Conservation (phyloP, 495 filamentous ascomycete species). For the Aspergillus homomorphus region DNA sequence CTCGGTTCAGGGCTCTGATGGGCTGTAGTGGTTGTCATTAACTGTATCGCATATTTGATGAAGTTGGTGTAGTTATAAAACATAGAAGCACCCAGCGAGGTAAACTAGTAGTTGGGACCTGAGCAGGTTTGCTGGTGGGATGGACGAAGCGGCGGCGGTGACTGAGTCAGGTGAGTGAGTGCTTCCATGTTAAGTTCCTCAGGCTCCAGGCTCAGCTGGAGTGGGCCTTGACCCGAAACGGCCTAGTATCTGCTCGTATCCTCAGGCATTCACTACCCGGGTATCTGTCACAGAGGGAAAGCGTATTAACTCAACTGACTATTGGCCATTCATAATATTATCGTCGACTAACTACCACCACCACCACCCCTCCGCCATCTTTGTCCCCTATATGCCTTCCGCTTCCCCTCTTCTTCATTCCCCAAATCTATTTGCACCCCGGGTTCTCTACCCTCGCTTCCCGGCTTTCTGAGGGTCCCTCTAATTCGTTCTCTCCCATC, state of each 20-base stretch:
- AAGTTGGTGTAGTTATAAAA: no score
- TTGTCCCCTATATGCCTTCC: slow-evolving; percentile 15
- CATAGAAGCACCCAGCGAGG: no score
- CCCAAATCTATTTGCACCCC: neutral
- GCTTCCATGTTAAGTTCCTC: no score
- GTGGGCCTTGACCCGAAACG: neutral
- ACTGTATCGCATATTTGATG: no score
- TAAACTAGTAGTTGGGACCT: no score
- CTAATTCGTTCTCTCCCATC: slow-evolving; percentile 11
- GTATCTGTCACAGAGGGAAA: neutral
- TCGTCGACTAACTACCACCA: slow-evolving; percentile 7
- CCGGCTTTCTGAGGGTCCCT: neutral
- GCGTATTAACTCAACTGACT: slow-evolving; percentile 7
- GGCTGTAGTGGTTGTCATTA: no score
- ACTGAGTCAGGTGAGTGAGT: no score
- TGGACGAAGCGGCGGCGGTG: no score
- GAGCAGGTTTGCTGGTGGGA: no score
- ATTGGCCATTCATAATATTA: slow-evolving; percentile 10
- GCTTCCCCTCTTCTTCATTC: slow-evolving; percentile 7
- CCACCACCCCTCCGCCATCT: slow-evolving; percentile 16
- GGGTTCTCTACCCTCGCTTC: neutral
- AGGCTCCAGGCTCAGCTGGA: neutral
- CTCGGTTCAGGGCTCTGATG: no score
- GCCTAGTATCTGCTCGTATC: neutral
- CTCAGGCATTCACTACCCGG: neutral